Evolutionary conservation across 495 filamentous ascomycete species (phyloP).

Genomic region (Aspergillus heteromorphus): DNA sequence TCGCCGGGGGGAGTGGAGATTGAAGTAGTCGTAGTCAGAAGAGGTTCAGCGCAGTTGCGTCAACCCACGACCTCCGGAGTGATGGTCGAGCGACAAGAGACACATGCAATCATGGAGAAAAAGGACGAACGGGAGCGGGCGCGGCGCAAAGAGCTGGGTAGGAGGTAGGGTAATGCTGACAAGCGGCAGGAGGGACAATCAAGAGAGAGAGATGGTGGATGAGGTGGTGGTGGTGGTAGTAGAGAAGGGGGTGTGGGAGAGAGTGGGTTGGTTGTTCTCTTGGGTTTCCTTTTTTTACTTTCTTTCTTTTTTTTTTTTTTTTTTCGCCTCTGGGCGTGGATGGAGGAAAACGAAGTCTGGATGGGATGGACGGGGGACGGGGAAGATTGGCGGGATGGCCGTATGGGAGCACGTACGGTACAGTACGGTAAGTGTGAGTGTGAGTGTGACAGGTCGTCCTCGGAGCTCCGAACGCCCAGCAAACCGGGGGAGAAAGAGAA

Average conservation of each 20-base stretch:
- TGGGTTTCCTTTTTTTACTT: neutral
- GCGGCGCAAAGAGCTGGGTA: neutral
- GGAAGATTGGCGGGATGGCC: neutral
- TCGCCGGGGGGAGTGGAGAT: neutral
- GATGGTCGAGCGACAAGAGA: constrained; percentile 14
- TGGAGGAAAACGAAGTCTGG: constrained; percentile 1
- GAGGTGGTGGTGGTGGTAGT: neutral
- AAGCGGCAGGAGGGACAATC: constrained; percentile 4
- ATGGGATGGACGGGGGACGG: neutral
- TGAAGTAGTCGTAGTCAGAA: constrained; percentile 1
- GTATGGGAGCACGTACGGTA: neutral
- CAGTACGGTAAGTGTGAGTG: too few species aligned
- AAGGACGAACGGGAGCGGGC: neutral
- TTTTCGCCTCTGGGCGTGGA: constrained; percentile 3
- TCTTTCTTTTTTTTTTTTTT: neutral
- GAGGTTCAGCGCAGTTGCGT: neutral
- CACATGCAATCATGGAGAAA: constrained; percentile 16
- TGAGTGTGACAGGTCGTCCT: neutral
- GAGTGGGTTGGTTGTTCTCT: too few species aligned
- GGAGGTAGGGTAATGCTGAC: constrained; percentile 7
- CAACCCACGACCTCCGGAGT: constrained; percentile 15
- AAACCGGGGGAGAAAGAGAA: neutral
- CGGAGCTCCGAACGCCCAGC: neutral
- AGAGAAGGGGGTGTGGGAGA: neutral
- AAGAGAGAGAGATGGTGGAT: neutral